Percentiles rank a stretch among this genome's conserved stretches.
Conservation (phyloP, 2,329 filamentous ascomycete genomes). For the Fusarium globosum region DNA sequence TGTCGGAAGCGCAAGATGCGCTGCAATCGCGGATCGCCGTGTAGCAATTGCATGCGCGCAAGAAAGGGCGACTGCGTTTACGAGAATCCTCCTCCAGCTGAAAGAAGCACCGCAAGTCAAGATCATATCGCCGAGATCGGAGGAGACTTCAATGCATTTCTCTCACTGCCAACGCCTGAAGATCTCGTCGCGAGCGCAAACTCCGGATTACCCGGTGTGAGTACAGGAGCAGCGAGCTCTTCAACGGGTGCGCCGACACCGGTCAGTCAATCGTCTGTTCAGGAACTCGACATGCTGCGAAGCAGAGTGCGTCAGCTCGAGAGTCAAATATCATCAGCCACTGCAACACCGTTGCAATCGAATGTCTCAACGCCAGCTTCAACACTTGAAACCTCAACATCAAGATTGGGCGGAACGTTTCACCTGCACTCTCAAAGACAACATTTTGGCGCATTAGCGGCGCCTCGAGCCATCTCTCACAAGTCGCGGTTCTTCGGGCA, state of each 20-base stretch:
- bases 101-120: not conserved
- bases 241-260: not conserved
- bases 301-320: constrained; percentile 27
- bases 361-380: constrained; percentile 3
- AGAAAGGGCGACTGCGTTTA: constrained; percentile 51
- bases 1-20: constrained; percentile 58
- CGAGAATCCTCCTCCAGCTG: constrained; percentile 29
- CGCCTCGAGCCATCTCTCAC: constrained; percentile 59
- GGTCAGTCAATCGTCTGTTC: not conserved
- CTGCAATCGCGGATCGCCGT: constrained; percentile 56
- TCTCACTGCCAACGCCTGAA: not conserved
- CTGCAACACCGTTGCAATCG: not conserved
- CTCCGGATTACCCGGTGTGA: not conserved
- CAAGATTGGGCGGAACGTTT: constrained; percentile 56
- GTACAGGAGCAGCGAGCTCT: not conserved
- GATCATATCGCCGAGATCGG: not conserved
- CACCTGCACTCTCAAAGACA: constrained; percentile 54
- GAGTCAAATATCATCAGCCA: constrained; percentile 8
- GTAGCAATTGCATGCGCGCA: constrained; percentile 55
- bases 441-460: constrained; percentile 44
- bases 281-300: constrained; percentile 33
- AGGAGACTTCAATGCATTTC: not conserved
- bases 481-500: constrained; percentile 68
- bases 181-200: not conserved
- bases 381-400: constrained; percentile 48